phyloP scores from a whole-genome alignment of 441 rosid genomes.

The Gossypium davidsonii region DNA sequence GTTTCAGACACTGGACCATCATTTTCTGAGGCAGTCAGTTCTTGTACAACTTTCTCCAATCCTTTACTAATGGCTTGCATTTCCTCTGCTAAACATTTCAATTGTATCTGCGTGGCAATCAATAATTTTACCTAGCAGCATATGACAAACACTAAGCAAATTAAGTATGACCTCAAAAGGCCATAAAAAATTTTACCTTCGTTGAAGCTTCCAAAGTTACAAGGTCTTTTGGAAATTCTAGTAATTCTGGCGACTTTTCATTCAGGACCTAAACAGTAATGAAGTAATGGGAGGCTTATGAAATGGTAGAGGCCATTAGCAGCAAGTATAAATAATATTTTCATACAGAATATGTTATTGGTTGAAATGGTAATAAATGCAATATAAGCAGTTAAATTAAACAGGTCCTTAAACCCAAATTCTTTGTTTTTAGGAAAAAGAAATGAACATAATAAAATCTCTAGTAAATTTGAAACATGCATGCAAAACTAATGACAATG shows the following conservation, averaged over 20 bases:
- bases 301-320: background rate
- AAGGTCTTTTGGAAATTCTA: conserved; percentile 53
- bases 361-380: background rate
- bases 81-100: conserved; percentile 74
- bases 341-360: background rate
- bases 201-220: conserved; percentile 58
- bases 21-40: conserved; percentile 52
- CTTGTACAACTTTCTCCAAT: conserved; percentile 63
- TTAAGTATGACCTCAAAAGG: background rate
- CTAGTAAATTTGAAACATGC: background rate
- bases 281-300: no score
- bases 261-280: conserved; percentile 40
- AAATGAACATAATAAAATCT: background rate
- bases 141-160: conserved; percentile 3
- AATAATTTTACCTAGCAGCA: conserved; percentile 10
- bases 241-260: conserved; percentile 56
- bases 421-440: background rate
- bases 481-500: background rate
- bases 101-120: conserved; percentile 46
- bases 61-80: conserved; percentile 78
- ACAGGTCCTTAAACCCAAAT: background rate
- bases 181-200: conserved; percentile 30
- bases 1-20: conserved; percentile 53
- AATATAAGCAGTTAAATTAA: background rate
- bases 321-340: background rate